Conservation (phyloP, 2,329 filamentous ascomycete species). For the Aspergillus clavatus region DNA sequence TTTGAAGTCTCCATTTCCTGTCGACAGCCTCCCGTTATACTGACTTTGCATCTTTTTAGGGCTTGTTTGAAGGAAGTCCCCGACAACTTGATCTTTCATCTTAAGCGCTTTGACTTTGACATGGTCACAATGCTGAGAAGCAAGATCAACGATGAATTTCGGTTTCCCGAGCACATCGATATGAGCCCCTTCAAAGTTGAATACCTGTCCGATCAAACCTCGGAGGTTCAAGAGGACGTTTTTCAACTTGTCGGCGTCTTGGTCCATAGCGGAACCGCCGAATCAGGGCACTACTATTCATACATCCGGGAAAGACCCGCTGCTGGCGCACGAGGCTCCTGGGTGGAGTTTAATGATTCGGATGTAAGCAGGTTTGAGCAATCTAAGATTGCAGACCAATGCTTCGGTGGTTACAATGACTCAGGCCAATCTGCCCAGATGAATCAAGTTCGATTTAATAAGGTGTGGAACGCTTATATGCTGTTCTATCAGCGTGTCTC, state of each 20-base stretch:
- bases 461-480: constrained; percentile 89
- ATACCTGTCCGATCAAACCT: constrained; percentile 62
- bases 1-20: constrained; percentile 6
- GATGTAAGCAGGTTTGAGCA: constrained; percentile 72
- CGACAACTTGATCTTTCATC: constrained; percentile 89
- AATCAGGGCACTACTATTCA: constrained; percentile 96
- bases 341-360: constrained; percentile 96
- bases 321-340: constrained; percentile 47
- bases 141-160: constrained; percentile 95
- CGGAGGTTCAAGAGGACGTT: constrained; percentile 59
- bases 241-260: constrained; percentile 95
- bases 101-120: constrained; percentile 59
- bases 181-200: constrained; percentile 89
- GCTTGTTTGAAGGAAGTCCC: constrained; percentile 89
- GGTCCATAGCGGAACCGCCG: constrained; percentile 86
- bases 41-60: constrained; percentile 38
- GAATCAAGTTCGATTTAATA: constrained; percentile 52
- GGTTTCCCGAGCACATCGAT: constrained; percentile 77
- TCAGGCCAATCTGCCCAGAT: constrained; percentile 45
- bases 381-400: constrained; percentile 64
- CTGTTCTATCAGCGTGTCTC: constrained; percentile 87
- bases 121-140: constrained; percentile 66
- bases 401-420: constrained; percentile 70
- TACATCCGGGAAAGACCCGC: constrained; percentile 77
- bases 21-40: constrained; percentile 12